phyloP scores from a whole-genome alignment of 2,329 filamentous ascomycete genomes.

The Fusarium protoensiforme region DNA sequence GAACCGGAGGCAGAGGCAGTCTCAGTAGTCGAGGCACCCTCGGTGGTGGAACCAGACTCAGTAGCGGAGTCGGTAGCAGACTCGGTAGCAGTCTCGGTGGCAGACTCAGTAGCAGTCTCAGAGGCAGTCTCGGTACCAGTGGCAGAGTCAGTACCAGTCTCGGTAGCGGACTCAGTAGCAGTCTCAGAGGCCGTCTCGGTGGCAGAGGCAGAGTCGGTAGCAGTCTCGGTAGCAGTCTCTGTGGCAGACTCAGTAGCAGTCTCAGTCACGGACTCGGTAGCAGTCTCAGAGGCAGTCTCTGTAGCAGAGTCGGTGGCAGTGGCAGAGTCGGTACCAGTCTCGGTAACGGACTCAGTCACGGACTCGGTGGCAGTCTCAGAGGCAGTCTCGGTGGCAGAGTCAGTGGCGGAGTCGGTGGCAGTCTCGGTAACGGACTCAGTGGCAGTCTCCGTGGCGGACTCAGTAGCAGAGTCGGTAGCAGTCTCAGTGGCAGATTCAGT shows the following conservation, averaged over 20 bases:
- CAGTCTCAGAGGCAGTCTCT: background rate
- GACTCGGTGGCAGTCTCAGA: background rate
- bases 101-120: background rate
- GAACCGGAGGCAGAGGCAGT: background rate
- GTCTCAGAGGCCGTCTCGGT: background rate
- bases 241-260: background rate
- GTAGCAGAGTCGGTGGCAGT: background rate
- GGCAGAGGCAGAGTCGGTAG: background rate
- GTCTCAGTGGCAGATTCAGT: background rate
- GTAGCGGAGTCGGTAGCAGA: background rate
- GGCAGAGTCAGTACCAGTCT: background rate
- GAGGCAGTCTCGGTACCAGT: background rate
- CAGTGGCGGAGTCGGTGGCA: background rate
- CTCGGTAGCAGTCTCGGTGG: background rate
- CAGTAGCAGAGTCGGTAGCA: background rate
- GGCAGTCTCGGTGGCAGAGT: background rate
- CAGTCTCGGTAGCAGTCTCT: background rate
- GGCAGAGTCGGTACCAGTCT: background rate
- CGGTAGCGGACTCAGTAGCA: background rate
- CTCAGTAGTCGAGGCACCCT: background rate
- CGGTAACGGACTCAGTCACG: background rate
- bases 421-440: background rate
- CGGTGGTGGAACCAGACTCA: background rate
- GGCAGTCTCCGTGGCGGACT: background rate
- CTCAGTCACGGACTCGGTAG: background rate